Evolutionary conservation across 2,329 filamentous ascomycete species (phyloP), one percentile per base, ranked within the genome.

Genomic region (Bipolaris bicolor): DNA sequence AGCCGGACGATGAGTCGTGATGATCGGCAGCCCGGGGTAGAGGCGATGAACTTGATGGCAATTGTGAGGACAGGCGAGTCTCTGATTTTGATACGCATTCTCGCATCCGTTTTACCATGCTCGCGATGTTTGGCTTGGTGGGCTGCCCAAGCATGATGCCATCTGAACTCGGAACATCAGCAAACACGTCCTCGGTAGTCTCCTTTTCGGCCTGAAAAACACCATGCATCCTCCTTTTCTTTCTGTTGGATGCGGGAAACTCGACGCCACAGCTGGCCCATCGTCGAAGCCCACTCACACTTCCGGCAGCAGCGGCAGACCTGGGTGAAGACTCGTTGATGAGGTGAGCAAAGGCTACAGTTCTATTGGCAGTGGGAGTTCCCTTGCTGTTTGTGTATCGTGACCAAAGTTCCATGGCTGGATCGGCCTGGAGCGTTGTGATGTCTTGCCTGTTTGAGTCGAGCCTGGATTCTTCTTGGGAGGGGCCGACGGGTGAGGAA

Each of bases 211-310:
- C 64, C 40, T 74, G 64, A 31, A 78, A 74, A 3, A 67, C 63
- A 7, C 74, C 71, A 39, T 63, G 71, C 2, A 70, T 77, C 51
- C 74, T 76, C 52, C 77, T 68, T 49, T 74, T 73, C 68, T 82
- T 83, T 64, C 67, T 69, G 60, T 62, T 70, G 7, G 77, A 78
- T 11, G 71, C 67, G 7, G 81, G 80, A 68, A 80, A 83, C 54
- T 82, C 80, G 9, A 80, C 74, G 10, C 81, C 81, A 52, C 80
- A 82, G 64, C 81, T 83, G 24, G 79, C 78, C 81, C 81, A 83
- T 59, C 81, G 69, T 47, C 81, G 72, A 46, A 83, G 69, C 2
- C 80, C 80, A 55, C 73, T 75, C 18, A 80, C 77, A 57, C 77
- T 80, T 55, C 81, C 81, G 10, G 76, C 76, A 26, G 77, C 79